Conservation (phyloP, 345 rosid genomes). For the Physaria fendleri region DNA sequence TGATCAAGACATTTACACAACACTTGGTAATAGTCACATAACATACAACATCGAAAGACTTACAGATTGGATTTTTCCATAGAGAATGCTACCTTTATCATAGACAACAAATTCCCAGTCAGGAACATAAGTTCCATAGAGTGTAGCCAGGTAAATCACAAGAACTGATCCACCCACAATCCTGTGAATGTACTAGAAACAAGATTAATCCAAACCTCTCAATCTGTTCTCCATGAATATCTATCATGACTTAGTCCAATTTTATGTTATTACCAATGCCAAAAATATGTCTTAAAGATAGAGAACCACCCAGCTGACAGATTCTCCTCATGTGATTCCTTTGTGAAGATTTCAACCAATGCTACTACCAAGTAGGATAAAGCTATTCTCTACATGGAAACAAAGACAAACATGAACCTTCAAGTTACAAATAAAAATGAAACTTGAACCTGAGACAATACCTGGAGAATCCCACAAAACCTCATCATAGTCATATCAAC, state of each 20-base stretch:
- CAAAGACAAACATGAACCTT: constrained; percentile 3
- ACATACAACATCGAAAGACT: constrained; percentile 10
- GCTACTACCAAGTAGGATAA: constrained; percentile 67
- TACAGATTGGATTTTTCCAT: constrained; percentile 56
- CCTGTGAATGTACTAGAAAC: constrained; percentile 40
- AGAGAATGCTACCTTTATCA: constrained; percentile 41
- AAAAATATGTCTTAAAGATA: constrained; percentile 45
- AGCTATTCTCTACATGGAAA: constrained; percentile 66
- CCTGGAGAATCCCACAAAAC: constrained; percentile 93
- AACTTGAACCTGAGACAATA: constrained; percentile 11
- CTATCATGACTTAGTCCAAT: background rate
- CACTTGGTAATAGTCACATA: background rate
- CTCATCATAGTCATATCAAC: constrained; percentile 73
- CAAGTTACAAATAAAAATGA: background rate
- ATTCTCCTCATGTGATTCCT: constrained; percentile 31
- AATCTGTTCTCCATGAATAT: background rate
- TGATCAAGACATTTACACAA: background rate
- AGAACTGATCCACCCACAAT: constrained; percentile 51
- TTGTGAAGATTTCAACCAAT: constrained; percentile 55
- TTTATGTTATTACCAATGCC: constrained; percentile 63
- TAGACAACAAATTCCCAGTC: constrained; percentile 65
- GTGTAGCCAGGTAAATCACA: constrained; percentile 42
- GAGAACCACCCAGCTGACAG: constrained; percentile 34
- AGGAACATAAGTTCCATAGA: constrained; percentile 66
- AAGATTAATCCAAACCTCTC: background rate